phyloP scores from a whole-genome alignment of 257 asterid species.

The Solanum tacnaense region DNA sequence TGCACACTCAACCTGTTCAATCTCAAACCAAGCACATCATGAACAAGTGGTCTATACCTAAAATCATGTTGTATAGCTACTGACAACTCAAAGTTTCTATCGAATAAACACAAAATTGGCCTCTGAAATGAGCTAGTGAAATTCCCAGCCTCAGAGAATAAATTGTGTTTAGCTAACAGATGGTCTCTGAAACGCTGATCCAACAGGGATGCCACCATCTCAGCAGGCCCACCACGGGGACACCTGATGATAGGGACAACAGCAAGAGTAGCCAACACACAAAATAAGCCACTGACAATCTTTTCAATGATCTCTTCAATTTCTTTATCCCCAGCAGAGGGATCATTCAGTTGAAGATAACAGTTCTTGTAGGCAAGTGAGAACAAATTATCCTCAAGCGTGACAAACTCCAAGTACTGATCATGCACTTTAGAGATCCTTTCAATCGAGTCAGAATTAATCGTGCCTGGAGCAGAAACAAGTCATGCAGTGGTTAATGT shows the following conservation, averaged over 20 bases:
- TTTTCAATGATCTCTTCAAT: conserved; percentile 74
- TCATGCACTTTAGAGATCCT: conserved; percentile 89
- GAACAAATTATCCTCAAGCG: conserved; percentile 78
- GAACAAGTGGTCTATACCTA: conserved; percentile 92
- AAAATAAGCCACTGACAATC: conserved; percentile 77
- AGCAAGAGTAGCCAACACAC: conserved; percentile 93
- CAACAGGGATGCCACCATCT: conserved; percentile 85
- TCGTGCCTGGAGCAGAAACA: conserved; percentile 32
- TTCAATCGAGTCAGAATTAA: conserved; percentile 71
- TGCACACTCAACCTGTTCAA: conserved; percentile 80
- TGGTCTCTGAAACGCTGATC: conserved; percentile 91
- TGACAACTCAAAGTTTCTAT: conserved; percentile 83
- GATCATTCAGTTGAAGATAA: conserved; percentile 88
- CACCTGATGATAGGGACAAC: conserved; percentile 94
- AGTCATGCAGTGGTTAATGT: background rate
- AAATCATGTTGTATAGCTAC: conserved; percentile 90
- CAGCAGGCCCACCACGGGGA: conserved; percentile 97
- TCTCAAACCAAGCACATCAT: conserved; percentile 89
- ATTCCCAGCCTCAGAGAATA: conserved; percentile 72
- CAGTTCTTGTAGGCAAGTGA: conserved; percentile 84
- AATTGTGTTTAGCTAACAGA: conserved; percentile 74
- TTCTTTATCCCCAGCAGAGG: conserved; percentile 88
- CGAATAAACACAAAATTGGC: conserved; percentile 85
- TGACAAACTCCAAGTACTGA: conserved; percentile 88
- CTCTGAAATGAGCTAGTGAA: conserved; percentile 82